Conservation (phyloP, 2,329 filamentous ascomycete genomes). For the Neopestalotiopsis rosae region DNA sequence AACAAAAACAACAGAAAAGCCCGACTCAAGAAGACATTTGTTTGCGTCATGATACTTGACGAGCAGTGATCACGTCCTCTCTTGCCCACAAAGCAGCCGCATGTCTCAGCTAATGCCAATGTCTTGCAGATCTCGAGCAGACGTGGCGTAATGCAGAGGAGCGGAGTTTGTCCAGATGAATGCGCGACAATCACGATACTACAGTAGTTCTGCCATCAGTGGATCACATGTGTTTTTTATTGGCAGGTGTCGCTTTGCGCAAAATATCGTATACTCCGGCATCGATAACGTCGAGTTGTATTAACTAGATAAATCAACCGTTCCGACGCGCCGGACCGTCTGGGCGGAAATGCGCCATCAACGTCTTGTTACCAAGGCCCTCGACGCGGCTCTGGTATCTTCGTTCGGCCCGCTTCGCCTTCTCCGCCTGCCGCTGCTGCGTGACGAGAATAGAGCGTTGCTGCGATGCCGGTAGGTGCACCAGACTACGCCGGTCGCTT, state of each 20-base stretch:
- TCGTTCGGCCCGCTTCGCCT: conserved; percentile 26
- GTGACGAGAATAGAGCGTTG: conserved; percentile 33
- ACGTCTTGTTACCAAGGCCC: conserved; percentile 28
- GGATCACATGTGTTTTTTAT: neutral
- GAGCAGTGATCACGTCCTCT: neutral
- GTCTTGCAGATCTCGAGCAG: neutral
- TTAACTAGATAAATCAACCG: neutral
- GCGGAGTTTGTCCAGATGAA: neutral
- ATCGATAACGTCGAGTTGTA: neutral
- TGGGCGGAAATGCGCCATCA: conserved; percentile 27
- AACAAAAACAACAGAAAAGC: neutral
- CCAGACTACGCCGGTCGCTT: conserved; percentile 32
- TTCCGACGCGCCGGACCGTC: conserved; percentile 4
- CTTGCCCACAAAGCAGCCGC: neutral
- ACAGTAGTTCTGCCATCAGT: neutral
- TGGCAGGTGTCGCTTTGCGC: neutral
- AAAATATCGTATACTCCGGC: neutral
- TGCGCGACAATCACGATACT: neutral
- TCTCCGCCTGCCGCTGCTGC: conserved; percentile 35
- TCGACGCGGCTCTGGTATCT: conserved; percentile 28
- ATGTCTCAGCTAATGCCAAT: neutral
- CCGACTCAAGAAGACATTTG: neutral
- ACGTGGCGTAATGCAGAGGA: neutral
- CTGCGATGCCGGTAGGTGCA: conserved; percentile 35
- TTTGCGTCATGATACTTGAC: neutral